Percentiles rank a stretch among this genome's conserved stretches.
Conservation (phyloP, 164 flowering plant species). For the Brasenia schreberi region DNA sequence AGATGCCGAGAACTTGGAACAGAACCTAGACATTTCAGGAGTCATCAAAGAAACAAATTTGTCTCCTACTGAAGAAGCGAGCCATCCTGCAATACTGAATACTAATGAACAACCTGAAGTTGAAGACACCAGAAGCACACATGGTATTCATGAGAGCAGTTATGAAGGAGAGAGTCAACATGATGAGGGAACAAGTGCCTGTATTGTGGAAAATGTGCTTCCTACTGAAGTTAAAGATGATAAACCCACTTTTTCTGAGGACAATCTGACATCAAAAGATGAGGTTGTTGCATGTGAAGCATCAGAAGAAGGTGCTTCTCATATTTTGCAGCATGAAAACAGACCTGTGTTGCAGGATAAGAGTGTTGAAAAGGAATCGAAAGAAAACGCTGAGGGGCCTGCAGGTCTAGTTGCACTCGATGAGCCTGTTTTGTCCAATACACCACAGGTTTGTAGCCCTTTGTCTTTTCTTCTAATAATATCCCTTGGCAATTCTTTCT, state of each 20-base stretch:
- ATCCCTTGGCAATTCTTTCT: background rate
- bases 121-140: constrained; percentile 2
- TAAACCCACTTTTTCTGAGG: constrained; percentile 8
- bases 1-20: background rate
- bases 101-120: constrained; percentile 4
- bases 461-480: background rate
- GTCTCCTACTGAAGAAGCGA: constrained; percentile 10
- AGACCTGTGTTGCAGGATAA: background rate
- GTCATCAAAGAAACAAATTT: constrained; percentile 15
- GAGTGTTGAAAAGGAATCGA: background rate
- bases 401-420: background rate
- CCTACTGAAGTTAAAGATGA: constrained; percentile 5
- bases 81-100: constrained; percentile 9
- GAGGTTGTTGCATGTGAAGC: constrained; percentile 4
- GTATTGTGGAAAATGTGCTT: constrained; percentile 7
- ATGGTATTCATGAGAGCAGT: background rate
- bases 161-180: background rate
- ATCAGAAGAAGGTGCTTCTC: background rate
- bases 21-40: constrained; percentile 13
- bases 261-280: constrained; percentile 11
- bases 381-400: background rate
- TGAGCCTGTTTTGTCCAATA: background rate
- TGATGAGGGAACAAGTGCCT: background rate
- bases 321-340: background rate
- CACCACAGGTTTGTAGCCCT: background rate